A percentile compares a stretch with the other conserved stretches of the same genome.
Conservation (phyloP, 345 rosid genomes). For the Syzygium oleosum region DNA sequence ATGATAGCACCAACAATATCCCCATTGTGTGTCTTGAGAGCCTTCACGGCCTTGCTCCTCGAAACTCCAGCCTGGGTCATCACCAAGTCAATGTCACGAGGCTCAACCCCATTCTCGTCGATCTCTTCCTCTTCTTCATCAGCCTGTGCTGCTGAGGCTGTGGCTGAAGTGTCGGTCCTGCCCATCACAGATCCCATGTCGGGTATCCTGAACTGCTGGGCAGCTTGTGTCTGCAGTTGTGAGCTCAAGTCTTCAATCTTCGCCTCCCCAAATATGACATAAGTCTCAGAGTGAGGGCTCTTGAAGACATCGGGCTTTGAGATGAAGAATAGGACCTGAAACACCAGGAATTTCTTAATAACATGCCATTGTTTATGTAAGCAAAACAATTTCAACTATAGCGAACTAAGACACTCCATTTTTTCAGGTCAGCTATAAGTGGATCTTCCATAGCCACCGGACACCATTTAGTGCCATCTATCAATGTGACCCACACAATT, state of each 20-base stretch:
- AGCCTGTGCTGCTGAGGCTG: constrained; percentile 26
- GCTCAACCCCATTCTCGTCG: constrained; percentile 69
- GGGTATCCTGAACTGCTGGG: constrained; percentile 81
- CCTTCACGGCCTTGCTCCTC: constrained; percentile 65
- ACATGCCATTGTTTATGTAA: neutral
- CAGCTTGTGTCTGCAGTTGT: constrained; percentile 89
- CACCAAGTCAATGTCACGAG: constrained; percentile 70
- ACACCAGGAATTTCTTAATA: neutral
- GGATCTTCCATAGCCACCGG: neutral
- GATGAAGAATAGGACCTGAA: constrained; percentile 69
- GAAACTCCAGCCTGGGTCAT: constrained; percentile 83
- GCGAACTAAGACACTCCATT: neutral
- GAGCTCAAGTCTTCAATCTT: constrained; percentile 92
- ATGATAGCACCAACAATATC: constrained; percentile 89
- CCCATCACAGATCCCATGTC: constrained; percentile 51
- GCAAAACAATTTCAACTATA: neutral
- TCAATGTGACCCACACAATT: neutral
- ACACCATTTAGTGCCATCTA: neutral
- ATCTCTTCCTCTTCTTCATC: constrained; percentile 80
- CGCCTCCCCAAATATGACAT: constrained; percentile 81
- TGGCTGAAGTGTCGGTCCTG: constrained; percentile 42
- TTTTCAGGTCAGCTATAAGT: neutral
- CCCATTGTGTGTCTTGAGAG: constrained; percentile 59
- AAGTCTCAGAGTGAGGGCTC: constrained; percentile 83
- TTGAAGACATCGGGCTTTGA: constrained; percentile 87